A percentile compares a stretch with the other conserved stretches of the same genome.
Evolutionary conservation across 257 asterid genomes (phyloP).

Genomic region (Fraxinus cuspidata): DNA sequence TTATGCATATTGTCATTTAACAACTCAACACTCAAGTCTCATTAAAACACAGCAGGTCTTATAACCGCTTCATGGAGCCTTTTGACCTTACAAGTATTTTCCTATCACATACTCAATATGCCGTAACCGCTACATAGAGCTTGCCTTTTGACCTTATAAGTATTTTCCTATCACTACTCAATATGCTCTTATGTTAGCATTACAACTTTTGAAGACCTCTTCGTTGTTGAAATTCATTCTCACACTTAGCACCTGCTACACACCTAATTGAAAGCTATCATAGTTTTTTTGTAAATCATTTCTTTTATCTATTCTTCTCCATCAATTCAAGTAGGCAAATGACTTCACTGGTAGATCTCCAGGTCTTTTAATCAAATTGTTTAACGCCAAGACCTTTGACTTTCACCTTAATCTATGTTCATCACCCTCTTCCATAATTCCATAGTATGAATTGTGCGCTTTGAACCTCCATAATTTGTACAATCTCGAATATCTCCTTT

Average conservation of each 20-base stretch:
- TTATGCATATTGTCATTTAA: not conserved
- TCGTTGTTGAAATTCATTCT: not conserved
- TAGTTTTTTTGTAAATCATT: too few relatives aligned
- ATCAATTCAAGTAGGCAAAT: not conserved
- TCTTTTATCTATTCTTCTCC: not conserved
- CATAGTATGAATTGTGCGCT: not conserved
- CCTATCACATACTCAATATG: not conserved
- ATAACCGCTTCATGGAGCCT: not conserved
- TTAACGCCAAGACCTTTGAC: not conserved
- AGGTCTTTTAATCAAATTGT: not conserved
- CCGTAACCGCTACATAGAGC: too few relatives aligned
- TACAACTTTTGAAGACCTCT: not conserved
- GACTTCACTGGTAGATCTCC: not conserved
- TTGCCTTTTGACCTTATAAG: too few relatives aligned
- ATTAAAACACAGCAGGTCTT: not conserved
- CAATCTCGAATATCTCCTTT: not conserved
- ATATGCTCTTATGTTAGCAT: not conserved
- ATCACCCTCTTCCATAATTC: not conserved
- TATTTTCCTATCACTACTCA: not conserved
- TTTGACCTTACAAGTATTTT: not conserved
- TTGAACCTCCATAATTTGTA: not conserved
- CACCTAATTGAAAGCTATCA: too few relatives aligned
- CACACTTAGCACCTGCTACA: too few relatives aligned
- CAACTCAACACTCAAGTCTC: not conserved
- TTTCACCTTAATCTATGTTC: not conserved